Base-by-base conservation (phyloP, 768 basidiomycete genomes). In the Roridomyces roridus region DNA sequence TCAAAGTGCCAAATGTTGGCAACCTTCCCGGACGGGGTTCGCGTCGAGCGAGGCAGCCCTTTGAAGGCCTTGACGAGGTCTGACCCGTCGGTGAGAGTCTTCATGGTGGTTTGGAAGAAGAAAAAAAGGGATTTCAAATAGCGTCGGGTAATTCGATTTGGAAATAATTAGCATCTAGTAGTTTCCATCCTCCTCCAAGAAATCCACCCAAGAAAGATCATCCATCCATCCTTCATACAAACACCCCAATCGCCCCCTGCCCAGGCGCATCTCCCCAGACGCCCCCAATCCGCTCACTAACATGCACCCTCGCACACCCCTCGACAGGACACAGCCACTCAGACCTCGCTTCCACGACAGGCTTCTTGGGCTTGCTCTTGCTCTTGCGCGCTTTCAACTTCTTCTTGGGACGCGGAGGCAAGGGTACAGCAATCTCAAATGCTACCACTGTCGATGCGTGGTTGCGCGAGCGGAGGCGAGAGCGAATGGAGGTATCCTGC, bases 311-410 rank as follows among this genome's bases (percentile, higher is more conserved):
- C 10, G 72, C 80, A 65, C 89, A 92, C 2, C 77, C 78, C 3
- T 75, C 61, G 2, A 91, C 86, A 0, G 89, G 89, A 65, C 89
- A 92, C 15, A 41, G 62, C 87, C 87, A 92, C 64, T 82, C 77
- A 63, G 80, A 76, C 64, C 77, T 31, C 29, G 29, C 84, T 64
- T 86, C 80, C 66, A 78, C 59, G 55, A 71, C 61, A 58, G 73
- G 66, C 50, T 70, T 72, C 75, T 80, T 64, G 59, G 71, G 67
- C 50, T 68, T 67, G n/a, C n/a, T n/a, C 31, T 15, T 3, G 31
- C 31, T 34, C 31, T 34, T 34, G 7, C 31, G 31, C 29, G 29
- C 7, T n/a, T n/a, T n/a, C n/a, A n/a, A n/a, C n/a, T n/a, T n/a
- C 31, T 34, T 34, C 15, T 8, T 34, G 11, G 31, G 31, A 15